Evolutionary conservation across 192 early-diverging fungal species (phyloP).

Genomic region (Powellomyces hirtus): DNA sequence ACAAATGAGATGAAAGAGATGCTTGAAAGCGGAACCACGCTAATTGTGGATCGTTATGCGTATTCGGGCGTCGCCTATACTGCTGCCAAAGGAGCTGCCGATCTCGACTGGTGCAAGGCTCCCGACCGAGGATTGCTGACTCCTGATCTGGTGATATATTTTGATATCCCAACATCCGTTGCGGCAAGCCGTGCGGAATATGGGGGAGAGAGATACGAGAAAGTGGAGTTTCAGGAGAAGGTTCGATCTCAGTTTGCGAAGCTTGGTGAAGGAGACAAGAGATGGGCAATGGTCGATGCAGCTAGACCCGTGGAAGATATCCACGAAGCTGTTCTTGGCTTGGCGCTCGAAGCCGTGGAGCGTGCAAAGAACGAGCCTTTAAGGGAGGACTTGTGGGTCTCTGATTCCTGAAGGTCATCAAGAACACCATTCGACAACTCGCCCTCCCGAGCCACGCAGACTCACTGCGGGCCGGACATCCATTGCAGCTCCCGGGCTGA

Average conservation of each 20-base stretch:
- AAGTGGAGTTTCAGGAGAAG: conserved; percentile 74
- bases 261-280: conserved; percentile 41
- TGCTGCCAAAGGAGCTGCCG: conserved; percentile 72
- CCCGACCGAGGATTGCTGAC: conserved; percentile 80
- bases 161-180: conserved; percentile 76
- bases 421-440: no score
- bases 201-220: conserved; percentile 92
- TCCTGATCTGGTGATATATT: conserved; percentile 86
- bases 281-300: conserved; percentile 18
- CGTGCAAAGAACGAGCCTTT: neutral
- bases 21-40: conserved; percentile 66
- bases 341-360: neutral
- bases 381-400: conserved; percentile 8
- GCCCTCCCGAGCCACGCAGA: no score
- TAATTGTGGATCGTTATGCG: conserved; percentile 92
- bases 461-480: no score
- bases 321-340: neutral
- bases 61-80: conserved; percentile 95
- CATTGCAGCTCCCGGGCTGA: no score
- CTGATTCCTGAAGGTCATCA: no score
- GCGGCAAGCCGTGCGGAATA: conserved; percentile 80
- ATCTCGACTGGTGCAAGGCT: conserved; percentile 83
- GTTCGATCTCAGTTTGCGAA: conserved; percentile 70
- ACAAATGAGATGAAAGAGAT: conserved; percentile 61
- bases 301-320: conserved; percentile 11